Base-by-base conservation (phyloP, 192 early-diverging fungal species). In the Mortierella hygrophila region DNA sequence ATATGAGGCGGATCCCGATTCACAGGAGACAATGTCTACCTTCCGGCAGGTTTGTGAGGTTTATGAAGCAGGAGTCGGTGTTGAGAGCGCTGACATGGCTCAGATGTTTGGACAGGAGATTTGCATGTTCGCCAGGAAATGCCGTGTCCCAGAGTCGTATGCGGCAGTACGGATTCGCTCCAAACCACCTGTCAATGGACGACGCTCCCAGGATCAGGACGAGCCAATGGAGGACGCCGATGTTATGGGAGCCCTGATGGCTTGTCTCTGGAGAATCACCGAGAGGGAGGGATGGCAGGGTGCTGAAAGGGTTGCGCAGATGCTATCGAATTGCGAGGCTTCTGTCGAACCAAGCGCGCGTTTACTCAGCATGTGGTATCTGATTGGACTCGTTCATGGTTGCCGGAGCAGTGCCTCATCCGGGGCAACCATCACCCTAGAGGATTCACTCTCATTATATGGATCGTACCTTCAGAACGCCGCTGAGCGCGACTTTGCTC, bases 41-140 rank as follows among this genome's bases (percentile, higher is more conserved):
- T 92, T 91, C 75, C 80, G 79, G 16, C 87, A 91, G 29, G 90
- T 91, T 41, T 89, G 89, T 44, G 90, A 90, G 5, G 78, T 91
- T 2, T 76, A 83, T 3, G 89, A 91, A 3, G 91, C 88, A n/a
- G 84, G 87, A 0, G 83, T 89, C 15, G 77, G 89, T 18, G 75
- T 76, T 5, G 88, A 80, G 35, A 82, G 90, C 10, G 52, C 46
- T 0, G 77, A 88, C 6, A 72, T 80, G 35, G 76, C 88, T 52
- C 69, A 89, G 15, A 91, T 90, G 72, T 89, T 91, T 70, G 75
- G 91, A 10, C 89, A 91, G 77, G 88, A 88, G 32, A 90, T 82
- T 65, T 77, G 74, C 35, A 82, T 88, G 68, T 78, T 91, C 69
- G 78, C 82, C 1, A 26, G 42, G 38, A 89, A 73, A 4, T 55